Evolutionary conservation across 345 rosid genomes (phyloP).

Genomic region (Kandelia obovata): DNA sequence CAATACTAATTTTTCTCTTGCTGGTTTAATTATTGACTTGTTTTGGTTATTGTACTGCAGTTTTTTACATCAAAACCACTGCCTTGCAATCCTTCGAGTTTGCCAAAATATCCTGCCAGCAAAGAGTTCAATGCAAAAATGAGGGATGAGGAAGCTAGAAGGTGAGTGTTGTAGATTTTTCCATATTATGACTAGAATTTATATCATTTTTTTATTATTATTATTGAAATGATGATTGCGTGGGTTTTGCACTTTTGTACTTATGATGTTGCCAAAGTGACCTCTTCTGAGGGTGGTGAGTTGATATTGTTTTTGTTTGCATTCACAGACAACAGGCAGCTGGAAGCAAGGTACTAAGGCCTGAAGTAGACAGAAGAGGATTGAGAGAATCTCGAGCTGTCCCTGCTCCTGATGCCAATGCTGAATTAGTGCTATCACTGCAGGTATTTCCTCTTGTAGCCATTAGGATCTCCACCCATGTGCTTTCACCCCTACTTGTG

Average conservation of each 20-base stretch:
- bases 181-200: neutral
- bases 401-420: slow-evolving; percentile 96
- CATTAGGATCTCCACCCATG: neutral
- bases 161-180: slow-evolving; percentile 39
- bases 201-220: neutral
- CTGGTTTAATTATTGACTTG: slow-evolving; percentile 20
- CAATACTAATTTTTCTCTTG: neutral
- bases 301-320: slow-evolving; percentile 14
- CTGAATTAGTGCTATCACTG: slow-evolving; percentile 76
- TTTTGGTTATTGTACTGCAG: slow-evolving; percentile 35
- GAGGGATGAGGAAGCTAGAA: slow-evolving; percentile 90
- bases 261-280: neutral
- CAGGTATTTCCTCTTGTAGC: slow-evolving; percentile 47
- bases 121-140: slow-evolving; percentile 95
- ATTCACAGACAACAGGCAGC: slow-evolving; percentile 66
- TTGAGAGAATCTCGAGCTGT: slow-evolving; percentile 83
- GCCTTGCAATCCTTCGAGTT: slow-evolving; percentile 92
- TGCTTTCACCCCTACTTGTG: neutral
- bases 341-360: slow-evolving; percentile 70
- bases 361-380: slow-evolving; percentile 68
- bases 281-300: neutral
- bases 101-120: slow-evolving; percentile 97
- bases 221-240: too few species aligned
- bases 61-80: slow-evolving; percentile 78
- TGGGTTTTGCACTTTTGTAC: neutral